phyloP scores from a whole-genome alignment of 2,329 filamentous ascomycete genomes.

The Xenosphaeropsis pyriputrescens region DNA sequence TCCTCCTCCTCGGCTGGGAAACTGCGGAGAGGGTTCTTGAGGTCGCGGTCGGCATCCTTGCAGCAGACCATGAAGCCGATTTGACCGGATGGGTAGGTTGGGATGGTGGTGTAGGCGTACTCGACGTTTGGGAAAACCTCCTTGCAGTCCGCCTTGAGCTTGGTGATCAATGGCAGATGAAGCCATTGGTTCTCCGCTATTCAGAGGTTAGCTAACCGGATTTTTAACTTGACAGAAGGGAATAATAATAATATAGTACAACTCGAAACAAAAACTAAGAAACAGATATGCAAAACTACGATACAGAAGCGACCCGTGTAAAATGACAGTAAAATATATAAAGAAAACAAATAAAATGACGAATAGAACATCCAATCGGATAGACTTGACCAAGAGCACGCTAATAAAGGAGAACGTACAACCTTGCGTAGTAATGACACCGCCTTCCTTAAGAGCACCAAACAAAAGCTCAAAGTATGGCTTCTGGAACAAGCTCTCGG shows the following conservation, averaged over 20 bases:
- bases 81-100: constrained; percentile 96
- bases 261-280: not conserved
- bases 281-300: no score
- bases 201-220: no score
- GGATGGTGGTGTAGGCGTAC: constrained; percentile 98
- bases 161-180: constrained; percentile 81
- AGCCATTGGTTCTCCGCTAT: constrained; percentile 99
- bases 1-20: constrained; percentile 84
- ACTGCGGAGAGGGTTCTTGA: constrained; percentile 65
- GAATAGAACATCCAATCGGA: not conserved
- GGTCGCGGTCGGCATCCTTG: constrained; percentile 77
- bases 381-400: constrained; percentile 7
- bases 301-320: no score
- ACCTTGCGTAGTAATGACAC: constrained; percentile 99
- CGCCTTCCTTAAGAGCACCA: constrained; percentile 81
- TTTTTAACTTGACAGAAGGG: not conserved
- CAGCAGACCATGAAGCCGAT: constrained; percentile 99
- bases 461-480: constrained; percentile 92
- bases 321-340: no score
- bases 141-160: constrained; percentile 93
- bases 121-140: constrained; percentile 95
- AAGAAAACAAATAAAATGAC: constrained; percentile 2
- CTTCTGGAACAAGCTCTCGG: constrained; percentile 95
- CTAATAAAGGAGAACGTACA: constrained; percentile 68
- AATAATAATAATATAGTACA: not conserved